Percentiles rank a stretch among this genome's conserved stretches.
Conservation (phyloP, 148 eudicot species). For the Diospyros kaki region DNA sequence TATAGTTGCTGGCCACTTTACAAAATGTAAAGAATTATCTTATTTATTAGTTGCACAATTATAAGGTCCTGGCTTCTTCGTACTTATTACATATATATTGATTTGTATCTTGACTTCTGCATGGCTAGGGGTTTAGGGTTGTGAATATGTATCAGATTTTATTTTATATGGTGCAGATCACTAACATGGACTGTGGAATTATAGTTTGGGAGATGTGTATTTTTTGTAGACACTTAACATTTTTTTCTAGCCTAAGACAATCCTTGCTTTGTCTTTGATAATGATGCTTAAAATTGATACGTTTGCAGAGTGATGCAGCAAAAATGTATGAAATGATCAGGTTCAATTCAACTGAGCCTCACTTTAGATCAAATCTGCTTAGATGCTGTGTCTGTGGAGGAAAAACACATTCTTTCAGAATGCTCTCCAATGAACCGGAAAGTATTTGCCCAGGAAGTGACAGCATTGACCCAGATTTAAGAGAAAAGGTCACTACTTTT, state of each 20-base stretch:
- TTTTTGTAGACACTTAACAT: background rate
- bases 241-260: background rate
- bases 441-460: conserved; percentile 23
- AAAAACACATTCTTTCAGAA: conserved; percentile 35
- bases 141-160: background rate
- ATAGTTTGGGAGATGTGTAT: background rate
- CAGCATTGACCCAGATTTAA: conserved; percentile 32
- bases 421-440: conserved; percentile 40
- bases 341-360: conserved; percentile 10
- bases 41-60: background rate
- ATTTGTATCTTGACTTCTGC: background rate
- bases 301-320: conserved; percentile 51
- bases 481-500: conserved; percentile 48
- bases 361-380: conserved; percentile 17
- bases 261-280: conserved; percentile 10
- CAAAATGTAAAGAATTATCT: background rate
- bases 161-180: conserved; percentile 1
- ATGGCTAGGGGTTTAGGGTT: background rate
- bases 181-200: background rate
- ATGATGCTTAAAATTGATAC: conserved; percentile 4
- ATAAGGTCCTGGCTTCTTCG: too few species aligned
- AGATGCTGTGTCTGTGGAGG: conserved; percentile 41
- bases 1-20: background rate
- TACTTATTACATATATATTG: too few species aligned
- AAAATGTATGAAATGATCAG: conserved; percentile 42